These are phyloP conservation scores for Sporothrix variecibatus DNA, from an alignment of 2,329 filamentous ascomycete species.

Conservation along the genomic window DNA sequence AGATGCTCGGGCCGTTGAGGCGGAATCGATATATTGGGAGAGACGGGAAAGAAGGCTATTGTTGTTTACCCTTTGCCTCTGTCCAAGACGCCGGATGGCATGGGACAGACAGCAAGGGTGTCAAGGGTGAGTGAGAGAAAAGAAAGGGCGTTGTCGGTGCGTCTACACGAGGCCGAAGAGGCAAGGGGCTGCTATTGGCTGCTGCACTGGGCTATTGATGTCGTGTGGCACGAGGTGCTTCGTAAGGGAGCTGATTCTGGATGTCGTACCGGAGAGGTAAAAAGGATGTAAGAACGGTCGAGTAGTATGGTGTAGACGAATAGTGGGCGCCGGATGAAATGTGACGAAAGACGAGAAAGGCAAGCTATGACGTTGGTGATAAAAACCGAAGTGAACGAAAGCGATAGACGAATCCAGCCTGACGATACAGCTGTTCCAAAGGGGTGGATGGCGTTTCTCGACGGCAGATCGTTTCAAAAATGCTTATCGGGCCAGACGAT, in stretches of 20 bases:
- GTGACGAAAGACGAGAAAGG: not conserved
- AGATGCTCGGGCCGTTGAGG: not conserved
- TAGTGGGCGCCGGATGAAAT: not conserved
- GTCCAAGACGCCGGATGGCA: constrained; percentile 5
- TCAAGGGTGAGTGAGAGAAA: not conserved
- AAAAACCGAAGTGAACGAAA: not conserved
- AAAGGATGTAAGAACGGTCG: not conserved
- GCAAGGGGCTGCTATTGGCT: not conserved
- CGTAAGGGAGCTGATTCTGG: not conserved
- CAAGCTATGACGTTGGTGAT: constrained; percentile 16
- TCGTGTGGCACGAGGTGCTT: constrained; percentile 14
- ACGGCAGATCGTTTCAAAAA: constrained; percentile 14
- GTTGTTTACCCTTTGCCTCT: constrained; percentile 27
- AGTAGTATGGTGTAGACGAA: not conserved
- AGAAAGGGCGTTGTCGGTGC: not conserved
- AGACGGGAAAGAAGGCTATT: not conserved
- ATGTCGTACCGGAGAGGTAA: too few species aligned
- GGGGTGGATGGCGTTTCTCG: constrained; percentile 1
- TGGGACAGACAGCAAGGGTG: constrained; percentile 12
- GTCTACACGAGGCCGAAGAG: not conserved
- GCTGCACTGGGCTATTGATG: not conserved
- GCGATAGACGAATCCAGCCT: not conserved
- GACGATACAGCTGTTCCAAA: not conserved
- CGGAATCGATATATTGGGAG: not conserved
- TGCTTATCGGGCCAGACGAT: constrained; percentile 19